Base-by-base conservation (phyloP, 352 stramenopile species). In the Globisporangium perplexum region DNA sequence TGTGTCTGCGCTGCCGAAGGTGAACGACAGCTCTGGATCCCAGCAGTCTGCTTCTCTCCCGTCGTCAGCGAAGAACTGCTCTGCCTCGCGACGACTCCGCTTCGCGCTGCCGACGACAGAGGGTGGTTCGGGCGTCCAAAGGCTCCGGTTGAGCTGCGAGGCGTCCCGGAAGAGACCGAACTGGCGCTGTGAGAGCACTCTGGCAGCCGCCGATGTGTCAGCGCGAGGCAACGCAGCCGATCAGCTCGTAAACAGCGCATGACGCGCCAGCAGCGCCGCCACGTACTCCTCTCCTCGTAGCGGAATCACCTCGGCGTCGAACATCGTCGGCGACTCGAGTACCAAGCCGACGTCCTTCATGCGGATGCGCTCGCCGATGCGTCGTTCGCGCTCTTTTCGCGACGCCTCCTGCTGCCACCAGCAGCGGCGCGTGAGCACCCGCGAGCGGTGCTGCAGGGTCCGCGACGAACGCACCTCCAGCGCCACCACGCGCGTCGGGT, bases 291-390 rank as follows among this genome's bases (percentile, higher is more conserved):
- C 22, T 28, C 71, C 52, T 44, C 67, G 52, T 28, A 86, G 43
- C 8, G 64, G 62, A 2, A 84, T 31, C 20, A 66, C 63, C 15
- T 74, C 35, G n/a, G 70, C 60, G 33, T 68, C 30, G 56, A 73
- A 79, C 18, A 72, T 57, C 38, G 36, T 45, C 18, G 55, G 55
- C 36, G 68, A 73, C 10, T 66, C 66, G 4, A 66, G 53, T 18
- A 86, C 41, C 26, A 88, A 57, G 3, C 62, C 64, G 28, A 78
- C 50, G 45, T 83, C 72, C 10, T 52, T 50, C 74, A 88, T 88
- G 15, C 51, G 57, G 33, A 88, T 88, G 15, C 65, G 63, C 38
- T 88, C 77, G 17, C 80, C 80, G 23, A 88, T 60, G 22, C 80
- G 62, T 22, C 36, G 6, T 48, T 49, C 18, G 48, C 58, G 17